Evolutionary conservation across 2,329 filamentous ascomycete genomes (phyloP), one percentile per base, ranked within the genome.

Genomic region (Hyphodiscus sp.): DNA sequence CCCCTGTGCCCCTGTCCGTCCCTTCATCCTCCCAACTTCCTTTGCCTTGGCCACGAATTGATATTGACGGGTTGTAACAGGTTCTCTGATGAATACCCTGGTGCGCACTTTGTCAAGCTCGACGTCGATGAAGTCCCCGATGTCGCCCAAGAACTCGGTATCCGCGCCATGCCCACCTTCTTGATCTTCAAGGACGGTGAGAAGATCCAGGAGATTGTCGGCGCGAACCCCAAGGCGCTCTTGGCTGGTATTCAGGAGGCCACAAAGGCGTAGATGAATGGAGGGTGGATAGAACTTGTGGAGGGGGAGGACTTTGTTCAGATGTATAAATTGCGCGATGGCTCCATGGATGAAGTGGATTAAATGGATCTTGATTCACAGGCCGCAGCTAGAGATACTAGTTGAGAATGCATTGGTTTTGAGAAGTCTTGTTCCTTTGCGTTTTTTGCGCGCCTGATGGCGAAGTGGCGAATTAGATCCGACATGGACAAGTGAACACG

Each of bases 121-220:
- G 91, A 97, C 71, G 91, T 96, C 65, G 91, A 96, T 71, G 77
- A 90, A 60, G 75, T 92, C 42, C 76, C 84, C 61, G 83, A 88
- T 1, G 79, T 96, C 48, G 83, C 88, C 30, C 79, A 85, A 65
- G 83, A 94, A 68, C 83, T 94, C 59, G 82, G 82, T 60, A 81
- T 97, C 70, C 83, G 88, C 64, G 91, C 91, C 69, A 96, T 97
- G 91, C 91, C 92, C 52, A 95, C 90, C 26, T 96, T 97, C 76
- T 67, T 87, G 53, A 71, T 95, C 67, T 96, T 91, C 82, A 88
- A 90, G 79, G 72, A 85, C 63, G 90, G 87, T 61, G 70, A 89
- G 70, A 86, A 88, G 77, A 71, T 83, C 38, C 76, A 73, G 44
- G 85, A 89, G 73, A 74, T 96, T 54, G 82, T 94, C 26, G 91